Evolutionary conservation across 2,329 filamentous ascomycete genomes (phyloP), one percentile per base, ranked within the genome.

Genomic region (Ascochyta pisi): DNA sequence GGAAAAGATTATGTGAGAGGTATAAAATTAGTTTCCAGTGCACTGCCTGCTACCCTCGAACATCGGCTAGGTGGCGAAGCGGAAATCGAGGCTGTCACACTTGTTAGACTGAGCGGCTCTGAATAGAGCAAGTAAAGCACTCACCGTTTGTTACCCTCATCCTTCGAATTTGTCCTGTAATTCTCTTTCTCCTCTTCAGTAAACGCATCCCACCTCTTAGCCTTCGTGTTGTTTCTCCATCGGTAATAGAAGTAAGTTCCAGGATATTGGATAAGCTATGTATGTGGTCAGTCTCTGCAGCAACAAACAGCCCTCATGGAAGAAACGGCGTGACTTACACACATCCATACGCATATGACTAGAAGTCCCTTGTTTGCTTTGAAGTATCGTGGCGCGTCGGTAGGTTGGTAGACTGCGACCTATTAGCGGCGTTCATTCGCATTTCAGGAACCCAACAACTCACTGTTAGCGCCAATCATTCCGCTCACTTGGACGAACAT

Each of bases 331-430:
- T 5, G 27, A 57, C 54, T 48, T 57, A 58, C 50, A 46, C 58
- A 60, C 50, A 57, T 73, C 40, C 68, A 59, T 24, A 70, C 52
- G 27, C 62, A 65, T 6, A 75, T 67, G 0, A 63, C 68, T 1
- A 77, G 42, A 12, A 77, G 46, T 1, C 68, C 67, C 13, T 57
- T 66, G 24, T 68, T 67, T 10, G 53, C 54, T 49, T 58, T 61
- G 43, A 48, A 61, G 33, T 52, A 46, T 13, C 51, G 50, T 29
- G 51, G 52, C n/a, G 54, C 44, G 41, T 55, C 56, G n/a, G 15
- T 16, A 4, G 44, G 50, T 48, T 55, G 55, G 24, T 57, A 60
- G 13, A 60, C 79, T 79, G 61, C 84, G 82, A 37, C 7, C 79
- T 23, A 24, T 60, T 41, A 31, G 56, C 40, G 10, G 10, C 29